Evolutionary conservation across 2,329 filamentous ascomycete species (phyloP).

Genomic region (Penicillium sp.): DNA sequence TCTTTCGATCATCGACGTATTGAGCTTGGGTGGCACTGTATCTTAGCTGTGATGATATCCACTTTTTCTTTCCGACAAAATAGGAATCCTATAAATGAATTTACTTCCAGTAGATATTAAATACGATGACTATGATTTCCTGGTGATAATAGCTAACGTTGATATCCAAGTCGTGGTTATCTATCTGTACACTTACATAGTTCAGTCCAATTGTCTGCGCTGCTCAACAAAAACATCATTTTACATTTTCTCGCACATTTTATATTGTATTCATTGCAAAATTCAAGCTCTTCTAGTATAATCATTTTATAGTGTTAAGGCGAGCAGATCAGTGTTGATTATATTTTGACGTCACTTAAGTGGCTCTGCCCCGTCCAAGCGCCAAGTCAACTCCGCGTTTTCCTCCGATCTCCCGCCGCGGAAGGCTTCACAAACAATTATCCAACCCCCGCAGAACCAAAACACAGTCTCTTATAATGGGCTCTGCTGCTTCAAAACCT

Average conservation of each 20-base stretch:
- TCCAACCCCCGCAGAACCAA: not conserved
- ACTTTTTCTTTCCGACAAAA: not conserved
- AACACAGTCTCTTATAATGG: constrained; percentile 45
- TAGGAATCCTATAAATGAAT: not conserved
- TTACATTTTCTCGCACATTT: not conserved
- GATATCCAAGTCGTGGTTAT: not conserved
- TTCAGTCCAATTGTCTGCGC: not conserved
- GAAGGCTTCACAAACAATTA: constrained; percentile 10
- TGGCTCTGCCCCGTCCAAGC: constrained; percentile 4
- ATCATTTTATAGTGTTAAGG: not conserved
- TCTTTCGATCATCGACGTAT: not conserved
- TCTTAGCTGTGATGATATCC: constrained; percentile 20
- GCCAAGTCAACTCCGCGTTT: constrained; percentile 23
- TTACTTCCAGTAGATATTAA: not conserved
- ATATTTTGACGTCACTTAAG: constrained; percentile 25
- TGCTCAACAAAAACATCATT: not conserved
- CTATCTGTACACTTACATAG: not conserved
- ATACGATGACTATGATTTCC: not conserved
- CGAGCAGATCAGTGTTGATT: constrained; percentile 3
- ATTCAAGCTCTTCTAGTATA: not conserved
- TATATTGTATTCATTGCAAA: not conserved
- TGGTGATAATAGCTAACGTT: not conserved
- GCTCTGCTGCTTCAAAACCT: constrained; percentile 60
- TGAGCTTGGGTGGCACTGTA: constrained; percentile 7
- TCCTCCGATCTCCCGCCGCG: constrained; percentile 19